Evolutionary conservation across 768 basidiomycete genomes (phyloP).

Genomic region (Tephrocybe rancida): DNA sequence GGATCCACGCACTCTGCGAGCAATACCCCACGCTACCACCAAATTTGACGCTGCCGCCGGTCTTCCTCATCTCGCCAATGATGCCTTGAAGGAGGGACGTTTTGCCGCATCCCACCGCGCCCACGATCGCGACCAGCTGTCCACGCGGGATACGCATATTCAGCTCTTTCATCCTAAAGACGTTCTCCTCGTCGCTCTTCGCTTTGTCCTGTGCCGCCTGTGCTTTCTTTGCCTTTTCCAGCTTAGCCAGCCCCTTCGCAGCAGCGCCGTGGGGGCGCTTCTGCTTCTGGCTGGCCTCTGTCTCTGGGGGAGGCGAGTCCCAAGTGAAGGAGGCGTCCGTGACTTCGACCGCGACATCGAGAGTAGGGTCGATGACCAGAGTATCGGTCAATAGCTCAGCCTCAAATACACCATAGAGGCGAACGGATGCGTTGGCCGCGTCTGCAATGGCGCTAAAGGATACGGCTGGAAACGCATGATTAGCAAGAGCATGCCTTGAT

Average conservation of each 20-base stretch:
- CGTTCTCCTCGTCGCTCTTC: conserved; percentile 37
- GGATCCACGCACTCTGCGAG: conserved; percentile 91
- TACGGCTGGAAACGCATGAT: conserved; percentile 43
- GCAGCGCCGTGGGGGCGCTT: conserved; percentile 16
- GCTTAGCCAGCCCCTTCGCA: conserved; percentile 19
- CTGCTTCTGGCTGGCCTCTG: conserved; percentile 31
- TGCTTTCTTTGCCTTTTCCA: conserved; percentile 30
- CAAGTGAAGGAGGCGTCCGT: conserved; percentile 79
- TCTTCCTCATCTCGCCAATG: conserved; percentile 83
- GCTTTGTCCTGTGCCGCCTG: conserved; percentile 20
- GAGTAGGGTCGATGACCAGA: conserved; percentile 50
- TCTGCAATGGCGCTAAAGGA: conserved; percentile 83
- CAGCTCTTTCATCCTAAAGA: conserved; percentile 69
- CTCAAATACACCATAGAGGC: conserved; percentile 80
- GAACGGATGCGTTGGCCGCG: conserved; percentile 76
- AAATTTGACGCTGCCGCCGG: conserved; percentile 65
- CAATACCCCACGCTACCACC: conserved; percentile 83
- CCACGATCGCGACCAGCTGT: conserved; percentile 83
- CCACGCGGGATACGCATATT: conserved; percentile 73
- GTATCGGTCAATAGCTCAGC: conserved; percentile 75
- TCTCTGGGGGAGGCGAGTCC: conserved; percentile 73
- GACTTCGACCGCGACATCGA: conserved; percentile 69
- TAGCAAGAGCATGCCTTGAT: conserved; percentile 12
- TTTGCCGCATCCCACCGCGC: conserved; percentile 76
- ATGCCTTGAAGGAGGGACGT: conserved; percentile 72